These are phyloP conservation scores for Hamamelis virginiana DNA, from an alignment of 164 flowering plant genomes.

Conservation along the genomic window DNA sequence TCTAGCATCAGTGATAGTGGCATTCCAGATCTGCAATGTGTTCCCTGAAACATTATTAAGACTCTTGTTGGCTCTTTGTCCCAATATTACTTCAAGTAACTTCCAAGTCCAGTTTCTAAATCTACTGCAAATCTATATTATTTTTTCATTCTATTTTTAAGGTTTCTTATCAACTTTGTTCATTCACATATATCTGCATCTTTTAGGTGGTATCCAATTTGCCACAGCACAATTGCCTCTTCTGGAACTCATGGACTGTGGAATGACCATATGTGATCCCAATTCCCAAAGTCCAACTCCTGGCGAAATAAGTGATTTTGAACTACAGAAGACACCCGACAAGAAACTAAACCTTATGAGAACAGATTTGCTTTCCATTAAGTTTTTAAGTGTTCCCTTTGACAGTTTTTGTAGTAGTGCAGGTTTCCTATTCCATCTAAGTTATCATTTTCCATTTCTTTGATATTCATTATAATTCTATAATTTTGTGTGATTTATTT, in stretches of 20 bases:
- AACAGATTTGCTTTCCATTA: no score
- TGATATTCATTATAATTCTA: no score
- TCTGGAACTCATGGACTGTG: no score
- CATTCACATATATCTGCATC: background rate
- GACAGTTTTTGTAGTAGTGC: no score
- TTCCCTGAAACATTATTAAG: conserved; percentile 66
- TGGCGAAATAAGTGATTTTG: conserved; percentile 31
- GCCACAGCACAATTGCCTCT: conserved; percentile 95
- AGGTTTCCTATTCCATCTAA: no score
- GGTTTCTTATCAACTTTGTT: background rate
- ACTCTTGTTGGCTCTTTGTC: conserved; percentile 89
- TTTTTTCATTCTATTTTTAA: background rate
- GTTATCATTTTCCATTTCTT: no score
- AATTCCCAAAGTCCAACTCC: conserved; percentile 25
- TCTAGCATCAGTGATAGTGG: conserved; percentile 96
- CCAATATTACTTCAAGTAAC: conserved; percentile 92
- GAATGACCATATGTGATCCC: conserved; percentile 71
- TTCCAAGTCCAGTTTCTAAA: conserved; percentile 4
- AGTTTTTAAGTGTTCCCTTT: no score
- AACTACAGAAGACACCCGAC: conserved; percentile 33
- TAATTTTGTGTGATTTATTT: no score
- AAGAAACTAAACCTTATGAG: conserved; percentile 48
- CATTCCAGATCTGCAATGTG: conserved; percentile 91
- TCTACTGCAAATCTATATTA: no score
- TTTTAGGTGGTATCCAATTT: conserved; percentile 92